Evolutionary conservation across 2,329 filamentous ascomycete species (phyloP).

Genomic region (Cyclaneusma minus): DNA sequence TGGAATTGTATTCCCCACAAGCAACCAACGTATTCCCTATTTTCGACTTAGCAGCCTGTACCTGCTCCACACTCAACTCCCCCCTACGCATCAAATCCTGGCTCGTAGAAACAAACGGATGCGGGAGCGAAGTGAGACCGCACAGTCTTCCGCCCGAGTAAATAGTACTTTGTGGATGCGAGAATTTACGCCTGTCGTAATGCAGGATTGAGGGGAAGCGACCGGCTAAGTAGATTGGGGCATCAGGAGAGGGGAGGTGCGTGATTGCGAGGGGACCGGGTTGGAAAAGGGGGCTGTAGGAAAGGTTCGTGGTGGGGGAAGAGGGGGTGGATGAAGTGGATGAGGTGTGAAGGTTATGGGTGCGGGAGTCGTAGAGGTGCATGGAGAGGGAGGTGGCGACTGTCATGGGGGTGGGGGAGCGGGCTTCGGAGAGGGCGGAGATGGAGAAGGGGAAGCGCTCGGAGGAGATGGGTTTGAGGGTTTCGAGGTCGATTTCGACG

Average conservation of each 20-base stretch:
- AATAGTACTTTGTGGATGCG: slow-evolving; percentile 59
- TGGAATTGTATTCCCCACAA: slow-evolving; percentile 80
- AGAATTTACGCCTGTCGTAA: slow-evolving; percentile 80
- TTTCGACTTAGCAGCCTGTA: slow-evolving; percentile 34
- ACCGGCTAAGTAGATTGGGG: slow-evolving; percentile 78
- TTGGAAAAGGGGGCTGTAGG: too few relatives aligned
- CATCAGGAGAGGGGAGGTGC: slow-evolving; percentile 51
- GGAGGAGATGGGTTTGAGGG: slow-evolving; percentile 51
- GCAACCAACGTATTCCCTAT: slow-evolving; percentile 57
- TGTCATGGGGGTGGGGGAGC: slow-evolving; percentile 55
- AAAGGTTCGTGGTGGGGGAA: slow-evolving; percentile 18
- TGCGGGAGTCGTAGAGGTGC: slow-evolving; percentile 67
- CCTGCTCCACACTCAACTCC: slow-evolving; percentile 37
- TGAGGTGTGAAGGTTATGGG: slow-evolving; percentile 8
- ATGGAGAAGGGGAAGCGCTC: slow-evolving; percentile 70
- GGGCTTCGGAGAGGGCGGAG: slow-evolving; percentile 60
- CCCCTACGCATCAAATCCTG: slow-evolving; percentile 40
- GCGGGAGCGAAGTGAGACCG: slow-evolving; percentile 53
- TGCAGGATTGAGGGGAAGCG: slow-evolving; percentile 78
- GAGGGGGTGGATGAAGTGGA: slow-evolving; percentile 12
- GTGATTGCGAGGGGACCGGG: slow-evolving; percentile 72
- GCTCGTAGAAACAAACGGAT: slow-evolving; percentile 47
- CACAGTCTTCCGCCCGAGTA: slow-evolving; percentile 73
- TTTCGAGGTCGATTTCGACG: slow-evolving; percentile 68
- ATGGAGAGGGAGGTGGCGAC: slow-evolving; percentile 71